phyloP scores from a whole-genome alignment of 768 basidiomycete species.

The Leccinum uliginosum region DNA sequence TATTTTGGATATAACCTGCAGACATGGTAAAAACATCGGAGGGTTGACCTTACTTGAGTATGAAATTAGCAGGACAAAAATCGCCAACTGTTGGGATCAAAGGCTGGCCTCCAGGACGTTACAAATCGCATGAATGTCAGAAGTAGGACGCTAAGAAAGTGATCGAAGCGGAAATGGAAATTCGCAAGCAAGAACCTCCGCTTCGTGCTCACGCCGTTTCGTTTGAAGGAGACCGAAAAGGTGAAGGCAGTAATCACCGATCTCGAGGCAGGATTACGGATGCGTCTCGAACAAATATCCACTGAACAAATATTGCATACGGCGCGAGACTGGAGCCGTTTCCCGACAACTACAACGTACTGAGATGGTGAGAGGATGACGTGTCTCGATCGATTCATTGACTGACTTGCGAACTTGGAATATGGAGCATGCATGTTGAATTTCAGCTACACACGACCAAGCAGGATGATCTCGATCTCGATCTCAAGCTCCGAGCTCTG shows the following conservation, averaged over 20 bases:
- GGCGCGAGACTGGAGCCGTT: constrained; percentile 63
- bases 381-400: background rate
- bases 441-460: constrained; percentile 64
- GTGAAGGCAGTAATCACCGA: constrained; percentile 62
- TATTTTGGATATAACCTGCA: too few relatives aligned
- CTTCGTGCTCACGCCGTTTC: background rate
- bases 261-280: constrained; percentile 66
- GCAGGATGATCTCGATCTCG: constrained; percentile 70
- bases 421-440: constrained; percentile 71
- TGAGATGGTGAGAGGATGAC: constrained; percentile 48
- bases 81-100: constrained; percentile 60
- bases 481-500: constrained; percentile 72
- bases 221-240: constrained; percentile 60
- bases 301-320: constrained; percentile 58
- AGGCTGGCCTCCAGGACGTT: constrained; percentile 66
- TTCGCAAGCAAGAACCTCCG: constrained; percentile 43
- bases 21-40: too few relatives aligned
- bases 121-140: constrained; percentile 57
- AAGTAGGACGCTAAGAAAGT: constrained; percentile 56
- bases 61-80: constrained; percentile 52
- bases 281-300: constrained; percentile 54
- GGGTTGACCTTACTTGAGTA: too few relatives aligned
- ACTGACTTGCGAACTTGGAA: constrained; percentile 43
- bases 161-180: constrained; percentile 47
- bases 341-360: constrained; percentile 62